These are phyloP conservation scores for Pluteus cervinus DNA, from an alignment of 768 basidiomycete species.

Conservation along the genomic window DNA sequence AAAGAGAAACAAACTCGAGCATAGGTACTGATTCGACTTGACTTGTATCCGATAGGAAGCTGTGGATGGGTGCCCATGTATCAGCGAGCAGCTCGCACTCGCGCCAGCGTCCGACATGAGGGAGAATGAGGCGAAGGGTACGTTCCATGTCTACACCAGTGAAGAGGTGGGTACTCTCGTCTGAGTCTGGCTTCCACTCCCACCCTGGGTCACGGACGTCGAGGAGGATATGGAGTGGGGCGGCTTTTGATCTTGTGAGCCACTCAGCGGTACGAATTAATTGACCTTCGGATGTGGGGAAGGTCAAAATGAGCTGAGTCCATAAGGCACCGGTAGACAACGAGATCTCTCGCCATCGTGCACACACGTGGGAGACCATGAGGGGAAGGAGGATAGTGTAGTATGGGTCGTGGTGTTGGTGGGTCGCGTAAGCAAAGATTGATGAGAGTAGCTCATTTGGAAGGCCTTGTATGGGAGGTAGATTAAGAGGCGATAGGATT, in stretches of 20 bases:
- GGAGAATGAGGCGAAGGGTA: slow-evolving; percentile 37
- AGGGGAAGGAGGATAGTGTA: slow-evolving; percentile 11
- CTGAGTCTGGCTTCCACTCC: slow-evolving; percentile 45
- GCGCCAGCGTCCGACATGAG: slow-evolving; percentile 41
- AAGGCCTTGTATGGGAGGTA: slow-evolving; percentile 16
- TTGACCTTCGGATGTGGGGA: slow-evolving; percentile 33
- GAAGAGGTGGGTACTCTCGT: slow-evolving; percentile 38
- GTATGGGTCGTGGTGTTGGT: slow-evolving; percentile 6
- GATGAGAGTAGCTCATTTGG: slow-evolving; percentile 28
- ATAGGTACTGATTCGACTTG: slow-evolving; percentile 25
- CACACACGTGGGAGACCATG: slow-evolving; percentile 42
- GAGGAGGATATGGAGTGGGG: slow-evolving; percentile 44
- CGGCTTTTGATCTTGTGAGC: slow-evolving; percentile 37
- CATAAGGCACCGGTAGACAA: slow-evolving; percentile 42
- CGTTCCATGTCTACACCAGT: slow-evolving; percentile 37
- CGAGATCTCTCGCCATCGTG: slow-evolving; percentile 43
- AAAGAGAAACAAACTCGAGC: slow-evolving; percentile 36
- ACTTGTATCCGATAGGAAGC: slow-evolving; percentile 38
- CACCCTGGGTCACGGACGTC: slow-evolving; percentile 56
- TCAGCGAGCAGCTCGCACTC: slow-evolving; percentile 47
- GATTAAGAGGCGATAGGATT: too few species aligned
- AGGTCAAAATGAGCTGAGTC: slow-evolving; percentile 41
- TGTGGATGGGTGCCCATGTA: slow-evolving; percentile 54
- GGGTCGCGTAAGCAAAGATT: slow-evolving; percentile 24
- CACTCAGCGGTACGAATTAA: slow-evolving; percentile 29